A percentile compares a stretch with the other conserved stretches of the same genome.
Evolutionary conservation across 2,329 filamentous ascomycete species (phyloP).

Genomic region (Cucurbitaria berberidis): DNA sequence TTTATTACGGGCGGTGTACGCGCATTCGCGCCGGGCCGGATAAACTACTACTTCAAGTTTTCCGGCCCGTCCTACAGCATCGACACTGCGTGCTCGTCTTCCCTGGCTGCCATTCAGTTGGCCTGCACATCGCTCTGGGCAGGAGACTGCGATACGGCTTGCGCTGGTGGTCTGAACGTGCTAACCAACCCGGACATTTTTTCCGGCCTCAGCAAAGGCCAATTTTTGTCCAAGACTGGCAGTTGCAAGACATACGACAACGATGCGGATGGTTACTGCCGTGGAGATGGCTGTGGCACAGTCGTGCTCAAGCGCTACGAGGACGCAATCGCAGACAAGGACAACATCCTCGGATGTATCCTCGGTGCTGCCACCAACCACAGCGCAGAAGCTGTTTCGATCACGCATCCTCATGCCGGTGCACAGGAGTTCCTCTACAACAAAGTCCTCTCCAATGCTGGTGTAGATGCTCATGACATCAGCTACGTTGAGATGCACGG

Average conservation of each 20-base stretch:
- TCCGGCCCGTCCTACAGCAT: constrained; percentile 73
- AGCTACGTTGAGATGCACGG: constrained; percentile 90
- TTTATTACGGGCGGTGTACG: constrained; percentile 69
- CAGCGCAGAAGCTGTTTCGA: constrained; percentile 79
- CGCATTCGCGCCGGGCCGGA: constrained; percentile 67
- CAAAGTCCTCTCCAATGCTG: constrained; percentile 72
- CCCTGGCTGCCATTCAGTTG: constrained; percentile 72
- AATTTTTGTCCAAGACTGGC: constrained; percentile 78
- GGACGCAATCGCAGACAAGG: constrained; percentile 77
- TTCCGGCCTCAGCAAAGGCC: constrained; percentile 74
- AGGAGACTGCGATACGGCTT: constrained; percentile 79
- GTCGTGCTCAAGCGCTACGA: constrained; percentile 80
- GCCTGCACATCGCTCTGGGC: constrained; percentile 76
- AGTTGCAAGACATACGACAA: constrained; percentile 83
- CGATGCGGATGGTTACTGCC: constrained; percentile 81
- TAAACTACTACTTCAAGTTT: constrained; percentile 81
- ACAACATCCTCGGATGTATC: constrained; percentile 75
- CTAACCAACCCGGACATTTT: constrained; percentile 84
- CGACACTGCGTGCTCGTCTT: constrained; percentile 81
- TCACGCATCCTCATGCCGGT: constrained; percentile 80
- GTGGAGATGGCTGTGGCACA: constrained; percentile 76
- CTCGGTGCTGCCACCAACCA: constrained; percentile 79
- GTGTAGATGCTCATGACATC: constrained; percentile 76
- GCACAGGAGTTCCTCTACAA: constrained; percentile 76
- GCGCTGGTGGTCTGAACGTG: constrained; percentile 78